Base-by-base conservation (phyloP, 129 eudicot species). In the Silybum marianum region DNA sequence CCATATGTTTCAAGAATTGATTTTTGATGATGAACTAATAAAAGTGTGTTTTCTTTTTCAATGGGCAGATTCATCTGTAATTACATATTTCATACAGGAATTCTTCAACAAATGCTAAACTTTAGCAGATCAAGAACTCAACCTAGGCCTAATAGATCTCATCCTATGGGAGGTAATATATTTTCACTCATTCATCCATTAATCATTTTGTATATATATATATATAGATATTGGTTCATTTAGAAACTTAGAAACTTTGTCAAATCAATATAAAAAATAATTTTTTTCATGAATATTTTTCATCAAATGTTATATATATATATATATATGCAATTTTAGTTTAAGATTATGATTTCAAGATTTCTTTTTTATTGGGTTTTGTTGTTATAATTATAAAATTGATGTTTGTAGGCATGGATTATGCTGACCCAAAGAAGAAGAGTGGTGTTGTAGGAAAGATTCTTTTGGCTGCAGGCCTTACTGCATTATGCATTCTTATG, bases 81-180 rank as follows among this genome's bases (percentile, higher is more conserved):
- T 73, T 78, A 74, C 74, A 81, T 80, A 75, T 73, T 82, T 71
- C 13, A 32, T 60, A 82, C 82, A 67, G 62, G 60, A 23, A 39
- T 80, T 81, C 68, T 75, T 68, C 74, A 67, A 26, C 88, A 85
- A 82, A 91, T 91, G 97, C 93, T 87, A 79, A 89, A 84, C 81
- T 67, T 80, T 39, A 84, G 74, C 83, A 89, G 93, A 78, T 75
- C 91, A 80, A 87, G 97, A 84, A 74, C 77, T 72, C 97, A 87
- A 81, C 48, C 85, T 14, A 84, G 97, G 87, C 67, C 90, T 30
- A 88, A 75, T 48, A 79, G 97, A 84, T 84, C 91, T 30, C 73
- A 84, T 91, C 85, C 93, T 74, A 23, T 89, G 77, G 93, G 88
- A 81, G 97, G 97, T 89, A 74, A 75, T n/a, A 75, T n/a, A 9